Percentiles rank a stretch among this genome's conserved stretches.
phyloP scores from a whole-genome alignment of 2,329 filamentous ascomycete species.

The Alternaria alternata region DNA sequence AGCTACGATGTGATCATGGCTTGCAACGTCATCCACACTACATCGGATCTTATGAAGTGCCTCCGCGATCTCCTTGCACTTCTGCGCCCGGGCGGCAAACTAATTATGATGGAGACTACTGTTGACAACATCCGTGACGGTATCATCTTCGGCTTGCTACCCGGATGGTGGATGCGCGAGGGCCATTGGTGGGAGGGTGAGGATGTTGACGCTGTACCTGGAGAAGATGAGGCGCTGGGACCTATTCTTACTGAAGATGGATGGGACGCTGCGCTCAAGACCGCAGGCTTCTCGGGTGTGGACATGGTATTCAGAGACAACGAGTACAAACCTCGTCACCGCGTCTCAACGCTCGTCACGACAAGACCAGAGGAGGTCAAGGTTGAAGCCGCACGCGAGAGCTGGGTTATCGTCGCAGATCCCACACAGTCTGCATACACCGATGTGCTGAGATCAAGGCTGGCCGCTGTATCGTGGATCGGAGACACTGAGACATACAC shows the following conservation, averaged over 20 bases:
- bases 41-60: slow-evolving; percentile 12
- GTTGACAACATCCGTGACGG: slow-evolving; percentile 8
- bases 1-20: slow-evolving; percentile 30
- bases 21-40: slow-evolving; percentile 19
- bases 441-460: slow-evolving; percentile 8
- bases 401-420: slow-evolving; percentile 9
- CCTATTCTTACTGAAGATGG: slow-evolving; percentile 14
- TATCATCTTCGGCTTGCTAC: slow-evolving; percentile 18
- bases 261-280: slow-evolving; percentile 32
- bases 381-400: slow-evolving; percentile 6
- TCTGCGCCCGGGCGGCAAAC: slow-evolving; percentile 17
- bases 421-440: not conserved
- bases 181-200: slow-evolving; percentile 19
- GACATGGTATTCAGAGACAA: slow-evolving; percentile 15
- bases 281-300: slow-evolving; percentile 12
- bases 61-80: slow-evolving; percentile 8
- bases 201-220: slow-evolving; percentile 6
- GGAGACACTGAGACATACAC: slow-evolving; percentile 9
- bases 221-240: slow-evolving; percentile 8
- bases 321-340: slow-evolving; percentile 9
- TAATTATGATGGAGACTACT: slow-evolving; percentile 18
- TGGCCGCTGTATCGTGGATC: slow-evolving; percentile 9
- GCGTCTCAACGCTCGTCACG: slow-evolving; percentile 4
- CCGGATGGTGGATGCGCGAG: slow-evolving; percentile 18
- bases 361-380: slow-evolving; percentile 17